These are phyloP conservation scores for Grosmannia clavigera DNA, from an alignment of 2,329 filamentous ascomycete species.

Conservation along the genomic window DNA sequence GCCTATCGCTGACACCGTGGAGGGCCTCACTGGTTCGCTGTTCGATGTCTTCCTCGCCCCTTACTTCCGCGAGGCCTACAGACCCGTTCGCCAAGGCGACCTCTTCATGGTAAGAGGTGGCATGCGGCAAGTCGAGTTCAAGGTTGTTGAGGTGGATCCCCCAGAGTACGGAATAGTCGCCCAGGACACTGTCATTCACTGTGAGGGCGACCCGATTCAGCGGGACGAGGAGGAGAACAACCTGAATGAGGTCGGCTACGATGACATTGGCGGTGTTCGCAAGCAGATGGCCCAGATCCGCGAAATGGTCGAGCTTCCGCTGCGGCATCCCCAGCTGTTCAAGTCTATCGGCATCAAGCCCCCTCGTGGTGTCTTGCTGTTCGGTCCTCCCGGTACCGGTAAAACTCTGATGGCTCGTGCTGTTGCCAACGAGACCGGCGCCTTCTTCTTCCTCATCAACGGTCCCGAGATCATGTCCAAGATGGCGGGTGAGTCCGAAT, in stretches of 20 bases:
- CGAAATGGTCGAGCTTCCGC: constrained; percentile 92
- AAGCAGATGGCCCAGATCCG: constrained; percentile 99
- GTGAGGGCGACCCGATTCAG: constrained; percentile 90
- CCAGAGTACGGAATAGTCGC: constrained; percentile 98
- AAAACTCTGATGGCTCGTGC: constrained; percentile 99
- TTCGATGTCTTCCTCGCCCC: constrained; percentile 99
- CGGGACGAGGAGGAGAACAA: constrained; percentile 99
- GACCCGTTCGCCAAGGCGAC: constrained; percentile 92
- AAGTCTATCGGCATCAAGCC: constrained; percentile 99
- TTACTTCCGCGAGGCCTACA: constrained; percentile 98
- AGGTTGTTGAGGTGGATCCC: constrained; percentile 96
- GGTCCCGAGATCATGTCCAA: constrained; percentile 99
- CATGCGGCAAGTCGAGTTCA: constrained; percentile 99
- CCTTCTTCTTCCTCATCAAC: constrained; percentile 99
- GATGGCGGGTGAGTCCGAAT: constrained; percentile 99
- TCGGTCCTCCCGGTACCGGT: constrained; percentile 94
- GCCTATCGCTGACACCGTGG: constrained; percentile 94
- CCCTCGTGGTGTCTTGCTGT: constrained; percentile 92
- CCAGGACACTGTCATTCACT: constrained; percentile 97
- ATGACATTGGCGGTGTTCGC: constrained; percentile 97
- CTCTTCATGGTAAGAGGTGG: constrained; percentile 94
- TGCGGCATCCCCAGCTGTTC: constrained; percentile 96
- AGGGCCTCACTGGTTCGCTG: constrained; percentile 91
- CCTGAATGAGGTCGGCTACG: constrained; percentile 96
- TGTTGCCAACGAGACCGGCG: constrained; percentile 96